Base-by-base conservation (phyloP, 116 monocot species). In the Trichopus zeylanicus region DNA sequence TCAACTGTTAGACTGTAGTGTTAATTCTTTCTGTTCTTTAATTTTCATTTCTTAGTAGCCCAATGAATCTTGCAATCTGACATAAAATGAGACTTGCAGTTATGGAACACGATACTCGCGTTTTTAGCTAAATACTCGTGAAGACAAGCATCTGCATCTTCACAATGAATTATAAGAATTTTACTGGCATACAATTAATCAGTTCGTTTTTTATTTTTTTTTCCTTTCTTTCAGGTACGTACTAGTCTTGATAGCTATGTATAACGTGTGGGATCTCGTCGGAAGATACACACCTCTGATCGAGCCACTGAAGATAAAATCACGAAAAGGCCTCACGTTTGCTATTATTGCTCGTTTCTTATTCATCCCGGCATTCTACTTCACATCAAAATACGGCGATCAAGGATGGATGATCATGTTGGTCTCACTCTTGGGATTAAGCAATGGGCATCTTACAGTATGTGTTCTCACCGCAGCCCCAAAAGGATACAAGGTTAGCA, bases 371-470 rank as follows among this genome's bases (percentile, higher is more conserved):
- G 88, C 92, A 34, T 92, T 92, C 70, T 92, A 92, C 56, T 88
- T 84, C 75, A 93, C 92, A 0, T 81, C 88, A 11, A 87, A 82
- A 27, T 93, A 84, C 33, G 82, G 91, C 39, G 78, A 29, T 16
- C 92, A 92, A 59, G 84, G 87, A 0, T 92, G 70, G 56, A 92
- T 92, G 92, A 92, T 92, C 31, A 29, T 92, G 64, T 48, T 92
- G 48, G 83, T 83, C 49, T 91, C 86, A 4, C 39, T 78, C 19
- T 62, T 86, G 47, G 86, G 86, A 19, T 18, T 86, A 8, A 81
- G 46, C 47, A 86, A 86, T 34, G 86, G 86, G 24, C 71, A 86
- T 67, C 81, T 86, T 31, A 86, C 86, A 4, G 86, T 81, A 20
- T 86, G 86, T 32, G 71, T 81, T 51, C 62, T 86, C 19, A 78